Evolutionary conservation across 2,329 filamentous ascomycete genomes (phyloP).

Genomic region (Trichoderma endophyticum): DNA sequence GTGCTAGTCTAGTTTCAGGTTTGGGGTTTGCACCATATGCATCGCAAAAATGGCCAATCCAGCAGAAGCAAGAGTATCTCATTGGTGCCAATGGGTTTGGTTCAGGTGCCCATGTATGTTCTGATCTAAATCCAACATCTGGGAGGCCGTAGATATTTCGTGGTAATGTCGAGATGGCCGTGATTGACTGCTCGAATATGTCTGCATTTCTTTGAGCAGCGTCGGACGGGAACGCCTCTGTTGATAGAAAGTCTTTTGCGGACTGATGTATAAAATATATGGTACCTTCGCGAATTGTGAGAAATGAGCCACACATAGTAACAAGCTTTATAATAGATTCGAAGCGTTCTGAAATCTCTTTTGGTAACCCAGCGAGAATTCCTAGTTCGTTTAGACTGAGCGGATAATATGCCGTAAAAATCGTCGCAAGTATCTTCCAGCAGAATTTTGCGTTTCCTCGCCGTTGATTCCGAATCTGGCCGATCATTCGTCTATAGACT

Average conservation of each 20-base stretch:
- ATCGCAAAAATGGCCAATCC: conserved; percentile 33
- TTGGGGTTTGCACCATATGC: background rate
- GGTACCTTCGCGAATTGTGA: conserved; percentile 30
- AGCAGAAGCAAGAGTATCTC: conserved; percentile 30
- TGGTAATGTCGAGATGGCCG: conserved; percentile 32
- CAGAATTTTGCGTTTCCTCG: background rate
- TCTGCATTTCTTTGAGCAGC: conserved; percentile 27
- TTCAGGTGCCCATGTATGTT: conserved; percentile 13
- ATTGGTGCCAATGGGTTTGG: conserved; percentile 23
- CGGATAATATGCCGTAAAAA: background rate
- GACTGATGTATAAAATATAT: conserved; percentile 44
- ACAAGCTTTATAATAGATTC: background rate
- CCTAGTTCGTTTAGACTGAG: background rate
- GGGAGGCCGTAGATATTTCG: conserved; percentile 37
- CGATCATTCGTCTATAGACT: background rate
- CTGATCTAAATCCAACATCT: conserved; percentile 25
- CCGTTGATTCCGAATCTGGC: background rate
- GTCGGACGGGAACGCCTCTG: conserved; percentile 18
- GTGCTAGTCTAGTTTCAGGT: conserved; percentile 18
- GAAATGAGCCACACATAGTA: conserved; percentile 36
- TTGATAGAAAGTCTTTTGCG: conserved; percentile 39
- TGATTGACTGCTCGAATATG: conserved; percentile 36
- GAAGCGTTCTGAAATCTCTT: background rate
- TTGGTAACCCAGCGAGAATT: background rate
- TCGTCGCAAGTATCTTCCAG: background rate